Base-by-base conservation (phyloP, 1,284 basidiomycete genomes). In the Leccinum cinnamomeum region DNA sequence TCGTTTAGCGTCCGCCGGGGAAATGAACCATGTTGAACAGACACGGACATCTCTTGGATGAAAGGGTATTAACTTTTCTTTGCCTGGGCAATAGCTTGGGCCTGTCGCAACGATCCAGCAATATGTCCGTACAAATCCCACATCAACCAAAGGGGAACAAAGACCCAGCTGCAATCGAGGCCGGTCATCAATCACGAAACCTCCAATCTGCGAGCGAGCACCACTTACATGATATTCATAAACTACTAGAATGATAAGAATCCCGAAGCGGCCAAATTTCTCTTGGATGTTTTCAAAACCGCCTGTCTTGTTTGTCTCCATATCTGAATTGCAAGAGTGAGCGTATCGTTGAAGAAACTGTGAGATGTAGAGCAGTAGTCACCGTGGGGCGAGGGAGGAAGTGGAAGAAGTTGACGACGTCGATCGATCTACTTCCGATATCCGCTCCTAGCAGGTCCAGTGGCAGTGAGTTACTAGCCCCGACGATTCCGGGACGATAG, bases 121-220 rank as follows among this genome's bases (percentile, higher is more conserved):
- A 93, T 90, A 64, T 88, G 82, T 2, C 77, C 77, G 64, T 92
- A 93, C 0, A 91, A 91, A 69, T 92, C 87, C 65, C 80, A 79
- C 88, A 93, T 88, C 59, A 94, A 79, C 79, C 82, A 84, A 12
- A 91, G 61, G 2, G 91, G 92, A 65, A 93, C 82, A 60, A 84
- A 69, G 14, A 94, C 90, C 91, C 91, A 94, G 64, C 91, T 93
- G 67, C 28, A 65, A 58, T 60, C 46, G 41, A 56, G 20, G 61
- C 62, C 33, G 70, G 46, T 70, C 57, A 74, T 60, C 44, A 23
- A 53, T 23, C 25, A 18, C 37, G 30, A 53, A 25, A 44, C 28
- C 35, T 35, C 28, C 25, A 39, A 62, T 46, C 10, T 33, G 30
- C 30, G 30, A 35, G 33, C 5, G 50, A 23, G n/a, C 25, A 51